Percentiles rank a stretch among this genome's conserved stretches.
Conservation (phyloP, 352 stramenopile species). For the Nothophytophthora sp. region DNA sequence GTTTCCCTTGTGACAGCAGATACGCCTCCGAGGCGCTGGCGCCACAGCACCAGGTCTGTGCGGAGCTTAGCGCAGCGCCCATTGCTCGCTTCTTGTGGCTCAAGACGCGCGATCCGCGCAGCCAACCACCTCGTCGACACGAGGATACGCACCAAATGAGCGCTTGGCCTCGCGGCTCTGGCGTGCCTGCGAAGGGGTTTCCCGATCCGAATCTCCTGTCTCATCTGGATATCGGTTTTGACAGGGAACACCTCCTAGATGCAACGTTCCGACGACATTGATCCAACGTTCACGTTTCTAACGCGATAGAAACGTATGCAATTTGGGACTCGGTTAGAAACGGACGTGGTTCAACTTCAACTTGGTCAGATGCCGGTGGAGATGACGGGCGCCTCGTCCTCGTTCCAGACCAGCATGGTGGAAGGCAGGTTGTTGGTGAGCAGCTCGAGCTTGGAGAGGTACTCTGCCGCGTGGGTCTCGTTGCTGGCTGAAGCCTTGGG, state of each 20-base stretch:
- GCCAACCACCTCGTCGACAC: neutral
- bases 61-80: constrained; percentile 35
- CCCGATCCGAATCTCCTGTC: neutral
- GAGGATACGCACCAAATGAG: neutral
- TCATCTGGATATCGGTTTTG: neutral
- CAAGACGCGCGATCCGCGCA: neutral
- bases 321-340: no score
- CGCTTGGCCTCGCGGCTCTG: neutral
- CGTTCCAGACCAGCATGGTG: constrained; percentile 53
- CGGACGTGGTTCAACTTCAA: no score
- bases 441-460: constrained; percentile 35
- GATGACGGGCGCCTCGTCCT: constrained; percentile 42
- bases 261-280: neutral
- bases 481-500: constrained; percentile 8
- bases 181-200: neutral
- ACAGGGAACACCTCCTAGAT: neutral
- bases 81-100: constrained; percentile 18
- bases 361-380: constrained; percentile 50
- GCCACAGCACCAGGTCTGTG: constrained; percentile 66
- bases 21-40: constrained; percentile 32
- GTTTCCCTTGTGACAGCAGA: constrained; percentile 41
- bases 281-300: no score
- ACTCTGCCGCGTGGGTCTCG: constrained; percentile 7
- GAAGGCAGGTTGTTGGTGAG: constrained; percentile 49
- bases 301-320: no score